Percentiles rank a stretch among this genome's conserved stretches.
These are phyloP conservation scores for Alternaria gaisen DNA, from an alignment of 2,329 filamentous ascomycete species.

Conservation along the genomic window DNA sequence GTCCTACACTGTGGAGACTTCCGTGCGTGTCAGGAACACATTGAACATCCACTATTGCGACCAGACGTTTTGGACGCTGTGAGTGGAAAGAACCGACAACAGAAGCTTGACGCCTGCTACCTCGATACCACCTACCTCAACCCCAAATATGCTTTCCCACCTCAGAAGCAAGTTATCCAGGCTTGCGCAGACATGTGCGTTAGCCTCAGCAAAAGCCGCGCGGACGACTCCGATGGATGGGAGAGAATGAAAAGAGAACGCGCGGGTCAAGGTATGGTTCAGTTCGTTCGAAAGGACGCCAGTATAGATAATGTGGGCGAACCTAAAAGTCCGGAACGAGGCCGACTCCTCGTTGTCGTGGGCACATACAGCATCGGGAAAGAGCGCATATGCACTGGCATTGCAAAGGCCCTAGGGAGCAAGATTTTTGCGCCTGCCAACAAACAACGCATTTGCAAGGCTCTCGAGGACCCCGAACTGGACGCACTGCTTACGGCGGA, in stretches of 20 bases:
- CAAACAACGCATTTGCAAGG: constrained; percentile 85
- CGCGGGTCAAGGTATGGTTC: constrained; percentile 67
- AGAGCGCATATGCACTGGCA: constrained; percentile 92
- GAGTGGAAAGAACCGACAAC: constrained; percentile 76
- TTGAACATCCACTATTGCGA: constrained; percentile 81
- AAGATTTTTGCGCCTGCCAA: constrained; percentile 88
- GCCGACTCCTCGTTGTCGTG: constrained; percentile 86
- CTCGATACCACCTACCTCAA: constrained; percentile 97
- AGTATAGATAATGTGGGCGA: constrained; percentile 43
- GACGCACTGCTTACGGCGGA: constrained; percentile 78
- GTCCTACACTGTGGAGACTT: constrained; percentile 97
- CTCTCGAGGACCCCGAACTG: constrained; percentile 86
- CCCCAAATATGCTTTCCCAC: constrained; percentile 92
- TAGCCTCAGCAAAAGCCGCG: constrained; percentile 73
- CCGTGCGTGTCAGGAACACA: constrained; percentile 83
- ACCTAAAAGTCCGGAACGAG: constrained; percentile 52
- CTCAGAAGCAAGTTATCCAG: constrained; percentile 84
- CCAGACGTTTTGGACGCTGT: constrained; percentile 76
- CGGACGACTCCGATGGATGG: constrained; percentile 65
- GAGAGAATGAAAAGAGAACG: constrained; percentile 65
- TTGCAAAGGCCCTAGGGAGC: constrained; percentile 82
- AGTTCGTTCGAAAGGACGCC: constrained; percentile 64
- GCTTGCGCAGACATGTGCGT: constrained; percentile 89
- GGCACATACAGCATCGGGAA: constrained; percentile 99
- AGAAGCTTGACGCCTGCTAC: constrained; percentile 94